Evolutionary conservation across 2,329 filamentous ascomycete genomes (phyloP), one percentile per base, ranked within the genome.

Genomic region (Scedosporium boydii): DNA sequence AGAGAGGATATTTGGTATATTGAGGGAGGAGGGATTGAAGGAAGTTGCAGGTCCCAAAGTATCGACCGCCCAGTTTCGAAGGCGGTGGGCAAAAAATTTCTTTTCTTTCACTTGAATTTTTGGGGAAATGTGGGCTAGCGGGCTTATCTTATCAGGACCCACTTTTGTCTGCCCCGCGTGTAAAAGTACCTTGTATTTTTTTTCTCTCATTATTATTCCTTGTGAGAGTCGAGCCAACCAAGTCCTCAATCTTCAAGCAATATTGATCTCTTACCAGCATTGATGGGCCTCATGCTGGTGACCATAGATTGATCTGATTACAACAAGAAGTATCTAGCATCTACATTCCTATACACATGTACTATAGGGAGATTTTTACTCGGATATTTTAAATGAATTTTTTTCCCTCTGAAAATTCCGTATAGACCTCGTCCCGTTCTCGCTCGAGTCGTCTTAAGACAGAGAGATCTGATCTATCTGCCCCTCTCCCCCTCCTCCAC

Each of bases 61-160:
- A 58, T 48, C 48, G 29, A 26, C 59, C 27, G 59, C 41, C 27
- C 26, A 16, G 18, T 26, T 14, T 56, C 59, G 42, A 62, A 62
- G 60, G 60, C 60, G 60, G 60, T 62, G 60, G 60, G 29, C 53
- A 60, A 61, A 58, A 63, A 51, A 27, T 63, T 64, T 58, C 56
- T 60, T 59, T 64, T 61, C 59, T 64, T 57, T n/a, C 48, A n/a
- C 21, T n/a, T 6, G 59, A 58, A 55, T 56, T 63, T 61, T 61
- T 61, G 59, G 34, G 27, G 59, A 60, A 21, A 29, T 26, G 26
- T 60, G 14, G 27, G 51, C 41, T 41, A 27, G 27, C 10, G 60
- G 55, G 61, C 65, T 68, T 69, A 69, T 68, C 68, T 69, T 68
- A 69, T 69, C 67, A 59, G 44, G 59, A 63, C 60, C 55, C 38